Conservation (phyloP, 495 filamentous ascomycete genomes). For the Penicilliopsis zonata region DNA sequence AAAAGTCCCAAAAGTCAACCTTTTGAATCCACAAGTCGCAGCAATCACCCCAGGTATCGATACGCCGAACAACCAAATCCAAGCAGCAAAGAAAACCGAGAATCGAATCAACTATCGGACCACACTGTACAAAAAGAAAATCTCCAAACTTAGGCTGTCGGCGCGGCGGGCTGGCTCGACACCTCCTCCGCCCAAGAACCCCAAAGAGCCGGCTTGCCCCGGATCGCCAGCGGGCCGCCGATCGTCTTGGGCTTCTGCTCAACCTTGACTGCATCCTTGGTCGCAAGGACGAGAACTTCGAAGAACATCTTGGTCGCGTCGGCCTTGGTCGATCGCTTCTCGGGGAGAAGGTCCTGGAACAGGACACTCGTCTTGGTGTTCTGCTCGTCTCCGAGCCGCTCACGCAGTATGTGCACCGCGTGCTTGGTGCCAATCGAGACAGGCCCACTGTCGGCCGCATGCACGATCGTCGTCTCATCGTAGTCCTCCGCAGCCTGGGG, state of each 20-base stretch:
- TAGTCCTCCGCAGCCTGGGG: constrained; percentile 39
- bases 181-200: constrained; percentile 88
- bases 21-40: too few relatives aligned
- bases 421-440: constrained; percentile 86
- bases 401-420: constrained; percentile 87
- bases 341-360: constrained; percentile 87
- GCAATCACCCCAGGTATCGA: too few relatives aligned
- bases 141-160: too few relatives aligned
- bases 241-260: constrained; percentile 68
- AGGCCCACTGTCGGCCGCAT: constrained; percentile 69
- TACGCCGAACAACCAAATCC: too few relatives aligned
- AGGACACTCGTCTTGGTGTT: constrained; percentile 66
- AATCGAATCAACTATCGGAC: too few relatives aligned
- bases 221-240: constrained; percentile 65
- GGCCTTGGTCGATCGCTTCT: constrained; percentile 59
- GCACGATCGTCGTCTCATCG: constrained; percentile 72
- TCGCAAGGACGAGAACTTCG: constrained; percentile 86
- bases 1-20: too few relatives aligned
- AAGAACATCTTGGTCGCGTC: constrained; percentile 99
- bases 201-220: constrained; percentile 86
- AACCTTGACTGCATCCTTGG: constrained; percentile 96
- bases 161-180: constrained; percentile 45
- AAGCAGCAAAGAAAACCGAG: too few relatives aligned
- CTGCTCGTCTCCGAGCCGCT: constrained; percentile 65
- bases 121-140: too few relatives aligned